Conservation (phyloP, 148 eudicot species). For the Heliamphora exappendiculata region DNA sequence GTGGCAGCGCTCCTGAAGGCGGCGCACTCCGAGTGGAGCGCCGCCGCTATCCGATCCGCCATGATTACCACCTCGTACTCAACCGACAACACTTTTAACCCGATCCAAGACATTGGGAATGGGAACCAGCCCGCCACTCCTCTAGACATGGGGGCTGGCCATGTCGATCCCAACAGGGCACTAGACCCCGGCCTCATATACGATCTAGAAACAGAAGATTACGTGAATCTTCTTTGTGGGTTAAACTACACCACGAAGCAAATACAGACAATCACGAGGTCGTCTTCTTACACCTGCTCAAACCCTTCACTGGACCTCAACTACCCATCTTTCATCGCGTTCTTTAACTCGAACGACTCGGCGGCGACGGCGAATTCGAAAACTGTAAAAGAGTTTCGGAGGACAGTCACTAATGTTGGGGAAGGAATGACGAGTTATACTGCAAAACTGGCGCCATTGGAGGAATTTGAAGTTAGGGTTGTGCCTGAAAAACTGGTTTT, state of each 20-base stretch:
- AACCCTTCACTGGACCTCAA: conserved; percentile 22
- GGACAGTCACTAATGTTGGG: conserved; percentile 33
- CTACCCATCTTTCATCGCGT: conserved; percentile 33
- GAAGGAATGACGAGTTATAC: conserved; percentile 17
- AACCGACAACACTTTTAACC: conserved; percentile 16
- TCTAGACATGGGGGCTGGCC: conserved; percentile 29
- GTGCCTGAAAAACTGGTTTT: conserved; percentile 29
- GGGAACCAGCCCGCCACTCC: conserved; percentile 18
- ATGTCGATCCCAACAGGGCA: conserved; percentile 30
- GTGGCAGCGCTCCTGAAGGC: conserved; percentile 29
- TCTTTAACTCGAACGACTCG: neutral
- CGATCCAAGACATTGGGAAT: conserved; percentile 21
- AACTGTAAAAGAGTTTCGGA: conserved; percentile 6
- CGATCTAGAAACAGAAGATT: conserved; percentile 15
- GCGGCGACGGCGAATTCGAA: neutral
- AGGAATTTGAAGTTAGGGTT: conserved; percentile 17
- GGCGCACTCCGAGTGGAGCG: conserved; percentile 31
- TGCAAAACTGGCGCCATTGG: conserved; percentile 15
- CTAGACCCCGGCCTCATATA: conserved; percentile 33
- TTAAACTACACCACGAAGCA: conserved; percentile 21
- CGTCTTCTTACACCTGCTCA: conserved; percentile 17
- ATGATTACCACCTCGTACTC: conserved; percentile 35
- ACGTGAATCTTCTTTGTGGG: conserved; percentile 25
- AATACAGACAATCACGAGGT: conserved; percentile 21
- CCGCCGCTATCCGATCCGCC: conserved; percentile 32